phyloP scores from a whole-genome alignment of 129 eudicot genomes.

The Dittrichia graveolens region DNA sequence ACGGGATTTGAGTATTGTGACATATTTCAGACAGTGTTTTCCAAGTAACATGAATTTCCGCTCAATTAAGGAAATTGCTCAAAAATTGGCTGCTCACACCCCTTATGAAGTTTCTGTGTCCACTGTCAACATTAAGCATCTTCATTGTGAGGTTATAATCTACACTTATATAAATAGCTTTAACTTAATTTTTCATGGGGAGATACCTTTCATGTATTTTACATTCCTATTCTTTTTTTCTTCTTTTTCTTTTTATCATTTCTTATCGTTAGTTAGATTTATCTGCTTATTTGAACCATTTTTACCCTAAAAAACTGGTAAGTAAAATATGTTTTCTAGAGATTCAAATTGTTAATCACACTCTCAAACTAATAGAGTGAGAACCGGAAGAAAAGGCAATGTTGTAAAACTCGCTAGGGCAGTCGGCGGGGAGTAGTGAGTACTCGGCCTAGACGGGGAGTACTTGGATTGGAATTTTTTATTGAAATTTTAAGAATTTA shows the following conservation, averaged over 20 bases:
- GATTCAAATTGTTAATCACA: background rate
- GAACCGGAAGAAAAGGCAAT: background rate
- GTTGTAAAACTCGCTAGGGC: too few relatives aligned
- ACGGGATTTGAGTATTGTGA: constrained; percentile 71
- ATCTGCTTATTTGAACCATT: background rate
- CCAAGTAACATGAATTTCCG: constrained; percentile 52
- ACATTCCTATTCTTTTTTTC: background rate
- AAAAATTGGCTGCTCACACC: constrained; percentile 81
- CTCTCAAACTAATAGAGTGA: background rate
- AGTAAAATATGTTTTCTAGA: background rate
- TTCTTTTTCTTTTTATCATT: background rate
- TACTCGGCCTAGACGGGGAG: too few relatives aligned
- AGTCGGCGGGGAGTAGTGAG: too few relatives aligned
- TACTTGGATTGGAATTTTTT: too few relatives aligned
- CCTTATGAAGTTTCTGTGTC: constrained; percentile 83
- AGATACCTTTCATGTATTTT: constrained; percentile 9
- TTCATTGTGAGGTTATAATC: constrained; percentile 71
- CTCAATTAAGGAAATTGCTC: constrained; percentile 75
- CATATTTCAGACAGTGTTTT: constrained; percentile 86
- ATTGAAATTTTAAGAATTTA: too few relatives aligned
- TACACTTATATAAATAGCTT: constrained; percentile 11
- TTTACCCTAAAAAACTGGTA: background rate
- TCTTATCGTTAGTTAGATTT: background rate
- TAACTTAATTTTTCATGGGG: background rate
- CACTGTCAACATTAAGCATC: constrained; percentile 74